Base-by-base conservation (phyloP, 306 rosid genomes). In the Senna tora region DNA sequence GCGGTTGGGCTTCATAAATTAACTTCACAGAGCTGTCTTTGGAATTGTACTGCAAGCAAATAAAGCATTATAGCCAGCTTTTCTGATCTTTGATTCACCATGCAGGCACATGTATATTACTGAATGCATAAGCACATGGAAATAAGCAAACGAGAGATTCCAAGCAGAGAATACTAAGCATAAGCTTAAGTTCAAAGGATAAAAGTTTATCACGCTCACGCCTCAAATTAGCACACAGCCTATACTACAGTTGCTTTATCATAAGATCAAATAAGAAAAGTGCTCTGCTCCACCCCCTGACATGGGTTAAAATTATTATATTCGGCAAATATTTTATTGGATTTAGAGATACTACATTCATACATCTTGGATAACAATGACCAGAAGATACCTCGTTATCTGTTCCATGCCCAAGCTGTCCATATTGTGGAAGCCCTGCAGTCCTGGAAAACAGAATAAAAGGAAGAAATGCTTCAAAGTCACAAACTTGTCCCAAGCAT, bases 341-440 rank as follows among this genome's bases (percentile, higher is more conserved):
- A 61, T 38, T 33, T 9, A 33, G 13, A 5, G 28, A 39, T 42
- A 70, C 12, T 21, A 56, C 68, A 64, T 63, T 7, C 61, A 28
- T 67, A 22, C 21, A 42, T 64, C 57, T 51, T 70, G 53, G 39
- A 41, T 43, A 56, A 54, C 41, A 7, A 76, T 62, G 32, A 73
- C n/a, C 16, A 14, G 12, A 46, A 53, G 75, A 73, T 84, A 92
- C 98, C 96, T 93, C 98, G 41, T 90, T 93, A 81, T 93, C 97
- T 9, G 97, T 90, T 64, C 98, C 98, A 83, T 93, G 98, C 38
- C 98, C 98, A 73, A 93, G 98, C 74, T 93, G 97, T 42, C 98
- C 97, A 45, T 85, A 93, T 69, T 90, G 97, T 64, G 97, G 97
- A 79, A 90, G 93, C 46, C 97, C 98, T 0, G 96, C 97, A 81